A percentile compares a stretch with the other conserved stretches of the same genome.
These are phyloP conservation scores for Carex pumila DNA, from an alignment of 176 grass and related monocot genomes.

Conservation along the genomic window DNA sequence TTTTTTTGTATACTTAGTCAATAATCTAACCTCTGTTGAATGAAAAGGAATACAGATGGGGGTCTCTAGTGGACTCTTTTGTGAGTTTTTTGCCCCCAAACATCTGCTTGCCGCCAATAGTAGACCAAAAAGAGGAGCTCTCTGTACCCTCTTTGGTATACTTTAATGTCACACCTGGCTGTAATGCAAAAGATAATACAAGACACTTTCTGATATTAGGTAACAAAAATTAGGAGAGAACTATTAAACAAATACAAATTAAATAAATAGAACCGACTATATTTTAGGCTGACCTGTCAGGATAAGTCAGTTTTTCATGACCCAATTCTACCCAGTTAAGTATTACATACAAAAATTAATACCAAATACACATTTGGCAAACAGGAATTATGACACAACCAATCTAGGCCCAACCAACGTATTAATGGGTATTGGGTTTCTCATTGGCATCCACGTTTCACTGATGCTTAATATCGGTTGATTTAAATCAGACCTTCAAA, in stretches of 20 bases:
- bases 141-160: conserved; percentile 92
- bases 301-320: no score
- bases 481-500: conserved; percentile 53
- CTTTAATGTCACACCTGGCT: conserved; percentile 71
- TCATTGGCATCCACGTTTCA: background rate
- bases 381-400: background rate
- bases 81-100: conserved; percentile 49
- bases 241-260: conserved; percentile 23
- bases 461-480: background rate
- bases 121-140: conserved; percentile 93
- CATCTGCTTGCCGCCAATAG: conserved; percentile 90
- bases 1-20: background rate
- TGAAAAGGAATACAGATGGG: conserved; percentile 79
- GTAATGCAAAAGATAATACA: background rate
- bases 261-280: background rate
- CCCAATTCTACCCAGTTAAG: no score
- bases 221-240: background rate
- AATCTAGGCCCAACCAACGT: background rate
- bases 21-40: conserved; percentile 54
- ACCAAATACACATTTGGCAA: background rate
- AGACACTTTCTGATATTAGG: background rate
- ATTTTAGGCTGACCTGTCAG: no score
- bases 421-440: background rate
- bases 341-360: background rate
- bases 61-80: conserved; percentile 63